Conservation (phyloP, 768 basidiomycete species). For the Trametes cingulata region DNA sequence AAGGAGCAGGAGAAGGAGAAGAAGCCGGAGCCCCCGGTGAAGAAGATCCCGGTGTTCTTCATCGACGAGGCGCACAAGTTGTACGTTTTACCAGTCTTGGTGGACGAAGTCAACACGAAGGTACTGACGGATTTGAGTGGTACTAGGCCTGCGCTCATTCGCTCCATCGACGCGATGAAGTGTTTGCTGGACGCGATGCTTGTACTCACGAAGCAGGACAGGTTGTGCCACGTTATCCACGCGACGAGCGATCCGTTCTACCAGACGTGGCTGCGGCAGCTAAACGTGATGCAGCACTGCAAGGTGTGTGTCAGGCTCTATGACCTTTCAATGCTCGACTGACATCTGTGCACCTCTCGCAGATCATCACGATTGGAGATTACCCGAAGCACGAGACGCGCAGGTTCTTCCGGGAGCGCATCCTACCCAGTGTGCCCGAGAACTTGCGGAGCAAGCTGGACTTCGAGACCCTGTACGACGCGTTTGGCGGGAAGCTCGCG, state of each 20-base stretch:
- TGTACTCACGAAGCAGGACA: conserved; percentile 84
- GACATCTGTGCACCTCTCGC: not conserved
- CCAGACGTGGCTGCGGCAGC: conserved; percentile 78
- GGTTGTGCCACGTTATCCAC: conserved; percentile 81
- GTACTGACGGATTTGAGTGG: not conserved
- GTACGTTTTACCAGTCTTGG: conserved; percentile 34
- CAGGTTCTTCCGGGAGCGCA: conserved; percentile 60
- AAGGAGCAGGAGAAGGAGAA: conserved; percentile 37
- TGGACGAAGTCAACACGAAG: not conserved
- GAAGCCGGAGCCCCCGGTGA: conserved; percentile 41
- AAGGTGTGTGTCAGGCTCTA: conserved; percentile 46
- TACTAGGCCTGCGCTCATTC: conserved; percentile 67
- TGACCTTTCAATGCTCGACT: not conserved
- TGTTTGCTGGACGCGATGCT: conserved; percentile 83
- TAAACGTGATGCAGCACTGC: conserved; percentile 82
- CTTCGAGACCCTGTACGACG: conserved; percentile 75
- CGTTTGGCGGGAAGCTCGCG: conserved; percentile 81
- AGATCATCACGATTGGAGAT: conserved; percentile 82
- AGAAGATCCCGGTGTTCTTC: conserved; percentile 79
- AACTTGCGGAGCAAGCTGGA: conserved; percentile 51
- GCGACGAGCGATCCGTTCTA: conserved; percentile 85
- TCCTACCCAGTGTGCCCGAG: conserved; percentile 73
- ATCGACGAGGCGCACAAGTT: conserved; percentile 87
- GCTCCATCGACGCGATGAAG: conserved; percentile 81
- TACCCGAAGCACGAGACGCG: conserved; percentile 72